Percentiles rank a stretch among this genome's conserved stretches.
Conservation (phyloP, 2,329 filamentous ascomycete genomes). For the Clarireedia paspali region DNA sequence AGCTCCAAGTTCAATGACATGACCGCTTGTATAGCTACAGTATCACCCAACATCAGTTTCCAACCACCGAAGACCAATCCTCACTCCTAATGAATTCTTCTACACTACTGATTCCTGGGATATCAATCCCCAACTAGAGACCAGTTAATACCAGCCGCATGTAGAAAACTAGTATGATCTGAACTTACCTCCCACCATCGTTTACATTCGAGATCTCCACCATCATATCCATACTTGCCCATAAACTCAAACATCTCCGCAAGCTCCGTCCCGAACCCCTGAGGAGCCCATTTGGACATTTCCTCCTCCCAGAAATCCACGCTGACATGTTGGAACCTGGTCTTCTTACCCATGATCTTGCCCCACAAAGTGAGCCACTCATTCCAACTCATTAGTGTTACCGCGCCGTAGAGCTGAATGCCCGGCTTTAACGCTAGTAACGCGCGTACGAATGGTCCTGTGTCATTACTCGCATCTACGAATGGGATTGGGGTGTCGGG, state of each 20-base stretch:
- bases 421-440: conserved; percentile 19
- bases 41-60: not conserved
- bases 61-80: conserved; percentile 17
- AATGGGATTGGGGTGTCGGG: conserved; percentile 9
- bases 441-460: conserved; percentile 20
- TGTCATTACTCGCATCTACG: conserved; percentile 13
- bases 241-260: conserved; percentile 29
- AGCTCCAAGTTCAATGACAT: too few species aligned
- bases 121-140: conserved; percentile 14
- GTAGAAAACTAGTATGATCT: conserved; percentile 25
- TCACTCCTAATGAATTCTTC: conserved; percentile 17
- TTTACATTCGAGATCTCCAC: conserved; percentile 23
- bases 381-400: conserved; percentile 12
- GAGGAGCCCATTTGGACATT: conserved; percentile 2
- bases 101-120: conserved; percentile 12
- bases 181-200: conserved; percentile 3
- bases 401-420: conserved; percentile 17
- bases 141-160: conserved; percentile 12
- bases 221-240: conserved; percentile 30
- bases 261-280: conserved; percentile 23
- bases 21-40: too few species aligned
- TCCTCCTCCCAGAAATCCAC: not conserved
- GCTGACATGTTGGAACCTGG: not conserved
- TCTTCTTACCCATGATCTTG: not conserved
- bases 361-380: conserved; percentile 15